Evolutionary conservation across 148 eudicot genomes (phyloP), one percentile per base, ranked within the genome.

Genomic region (Vaccinium vitisidaea): DNA sequence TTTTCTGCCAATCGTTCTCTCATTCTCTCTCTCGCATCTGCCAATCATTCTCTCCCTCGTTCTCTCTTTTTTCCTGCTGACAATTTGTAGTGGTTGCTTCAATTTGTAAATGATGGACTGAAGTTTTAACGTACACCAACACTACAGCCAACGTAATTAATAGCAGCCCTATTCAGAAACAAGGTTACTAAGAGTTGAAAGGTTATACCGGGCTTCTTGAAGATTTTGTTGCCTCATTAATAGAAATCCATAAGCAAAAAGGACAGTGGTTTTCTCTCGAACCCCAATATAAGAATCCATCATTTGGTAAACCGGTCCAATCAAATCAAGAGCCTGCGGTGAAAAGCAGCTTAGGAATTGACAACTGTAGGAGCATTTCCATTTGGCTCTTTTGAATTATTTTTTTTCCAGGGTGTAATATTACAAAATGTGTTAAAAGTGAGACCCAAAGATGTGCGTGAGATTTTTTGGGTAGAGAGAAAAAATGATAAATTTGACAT

Each of bases 161-260:
- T 67, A 55, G 61, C 61, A 54, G 81, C 61, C 61, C 52, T 59
- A 73, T 25, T 43, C 56, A 78, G 79, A 75, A 70, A 65, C 65
- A 56, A 85, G 61, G 63, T 53, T 46, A 43, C 18, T 73, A 32
- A 84, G 27, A 69, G n/a, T 52, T n/a, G 27, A 39, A 69, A 85
- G 71, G 7, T 32, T 76, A 18, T 91, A 96, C 99, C 99, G 88
- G 83, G 99, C 99, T 81, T 95, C 99, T 87, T 95, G 99, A 69
- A 97, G 92, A 88, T 95, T 97, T 46, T 95, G 90, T 90, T 94
- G 98, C 92, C 93, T 95, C 97, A 94, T 95, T 86, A 94, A 88
- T 84, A 97, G 83, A 86, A 97, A 95, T 25, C 99, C 99, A 90
- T 95, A 95, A 53, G 98, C 94, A 87, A 93, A 97, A 83, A 95